Percentiles rank a stretch among this genome's conserved stretches.
Evolutionary conservation across 2,329 filamentous ascomycete species (phyloP).

Genomic region (Tolypocladium inflatum): DNA sequence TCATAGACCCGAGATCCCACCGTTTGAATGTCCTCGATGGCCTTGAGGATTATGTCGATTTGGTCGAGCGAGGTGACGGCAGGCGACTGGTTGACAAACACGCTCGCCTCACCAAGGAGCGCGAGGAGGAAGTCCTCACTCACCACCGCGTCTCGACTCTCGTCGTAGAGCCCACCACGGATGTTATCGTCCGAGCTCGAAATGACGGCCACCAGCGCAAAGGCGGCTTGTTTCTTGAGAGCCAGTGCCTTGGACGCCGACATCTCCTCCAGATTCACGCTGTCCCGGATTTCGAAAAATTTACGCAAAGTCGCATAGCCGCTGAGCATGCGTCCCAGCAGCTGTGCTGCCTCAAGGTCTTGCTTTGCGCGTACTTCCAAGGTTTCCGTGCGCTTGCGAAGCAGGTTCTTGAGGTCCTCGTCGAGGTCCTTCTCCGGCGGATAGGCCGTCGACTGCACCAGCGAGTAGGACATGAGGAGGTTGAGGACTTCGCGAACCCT

Average conservation of each 20-base stretch:
- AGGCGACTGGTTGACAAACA: constrained; percentile 56
- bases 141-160: constrained; percentile 69
- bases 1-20: constrained; percentile 62
- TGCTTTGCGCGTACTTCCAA: constrained; percentile 62
- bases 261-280: constrained; percentile 15
- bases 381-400: constrained; percentile 62
- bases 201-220: constrained; percentile 73
- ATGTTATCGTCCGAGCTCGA: constrained; percentile 84
- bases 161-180: constrained; percentile 80
- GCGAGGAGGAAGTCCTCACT: constrained; percentile 80
- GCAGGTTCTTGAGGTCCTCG: constrained; percentile 56
- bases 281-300: constrained; percentile 83
- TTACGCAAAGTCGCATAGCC: constrained; percentile 86
- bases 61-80: constrained; percentile 58
- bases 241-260: constrained; percentile 37
- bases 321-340: constrained; percentile 77
- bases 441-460: constrained; percentile 76
- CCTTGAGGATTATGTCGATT: constrained; percentile 65
- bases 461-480: constrained; percentile 75
- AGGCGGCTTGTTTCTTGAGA: constrained; percentile 59
- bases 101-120: constrained; percentile 72
- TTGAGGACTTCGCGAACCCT: constrained; percentile 83
- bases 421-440: constrained; percentile 67
- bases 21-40: constrained; percentile 71
- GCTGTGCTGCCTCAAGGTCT: constrained; percentile 72